Evolutionary conservation across 2,329 filamentous ascomycete species (phyloP).

Genomic region (Aspergillus aculeatinus): DNA sequence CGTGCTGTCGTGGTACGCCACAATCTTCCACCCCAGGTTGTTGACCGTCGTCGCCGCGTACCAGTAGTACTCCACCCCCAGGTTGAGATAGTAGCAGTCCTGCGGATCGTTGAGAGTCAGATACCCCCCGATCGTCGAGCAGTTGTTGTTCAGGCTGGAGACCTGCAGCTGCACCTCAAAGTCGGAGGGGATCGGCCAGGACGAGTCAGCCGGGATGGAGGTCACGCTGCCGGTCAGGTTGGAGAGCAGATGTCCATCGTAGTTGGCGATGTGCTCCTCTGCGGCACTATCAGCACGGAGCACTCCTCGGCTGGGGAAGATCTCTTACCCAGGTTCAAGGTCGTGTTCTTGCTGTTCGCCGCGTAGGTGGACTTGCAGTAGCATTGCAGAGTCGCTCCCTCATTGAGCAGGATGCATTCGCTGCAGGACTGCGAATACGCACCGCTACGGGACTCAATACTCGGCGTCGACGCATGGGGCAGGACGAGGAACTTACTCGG

Average conservation of each 20-base stretch:
- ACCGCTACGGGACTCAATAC: neutral
- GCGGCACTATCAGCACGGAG: neutral
- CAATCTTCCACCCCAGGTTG: slow-evolving; percentile 14
- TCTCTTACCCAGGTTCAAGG: no score
- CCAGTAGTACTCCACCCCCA: neutral
- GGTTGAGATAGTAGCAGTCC: no score
- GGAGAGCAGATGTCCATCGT: slow-evolving; percentile 16
- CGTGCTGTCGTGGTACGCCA: neutral
- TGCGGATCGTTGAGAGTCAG: no score
- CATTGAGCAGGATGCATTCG: no score
- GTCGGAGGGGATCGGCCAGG: slow-evolving; percentile 7
- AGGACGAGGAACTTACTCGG: no score
- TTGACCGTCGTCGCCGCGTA: neutral
- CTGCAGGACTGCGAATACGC: no score
- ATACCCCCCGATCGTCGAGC: no score
- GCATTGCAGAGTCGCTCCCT: no score
- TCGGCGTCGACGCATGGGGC: no score
- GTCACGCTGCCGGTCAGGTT: slow-evolving; percentile 11
- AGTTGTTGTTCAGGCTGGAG: neutral
- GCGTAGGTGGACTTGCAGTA: no score
- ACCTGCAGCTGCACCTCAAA: neutral
- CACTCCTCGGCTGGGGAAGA: no score
- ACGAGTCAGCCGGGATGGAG: slow-evolving; percentile 5
- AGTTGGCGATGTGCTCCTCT: slow-evolving; percentile 20
- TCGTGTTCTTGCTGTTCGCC: no score